phyloP scores from a whole-genome alignment of 1,284 basidiomycete genomes.

The Malassezia sp. region DNA sequence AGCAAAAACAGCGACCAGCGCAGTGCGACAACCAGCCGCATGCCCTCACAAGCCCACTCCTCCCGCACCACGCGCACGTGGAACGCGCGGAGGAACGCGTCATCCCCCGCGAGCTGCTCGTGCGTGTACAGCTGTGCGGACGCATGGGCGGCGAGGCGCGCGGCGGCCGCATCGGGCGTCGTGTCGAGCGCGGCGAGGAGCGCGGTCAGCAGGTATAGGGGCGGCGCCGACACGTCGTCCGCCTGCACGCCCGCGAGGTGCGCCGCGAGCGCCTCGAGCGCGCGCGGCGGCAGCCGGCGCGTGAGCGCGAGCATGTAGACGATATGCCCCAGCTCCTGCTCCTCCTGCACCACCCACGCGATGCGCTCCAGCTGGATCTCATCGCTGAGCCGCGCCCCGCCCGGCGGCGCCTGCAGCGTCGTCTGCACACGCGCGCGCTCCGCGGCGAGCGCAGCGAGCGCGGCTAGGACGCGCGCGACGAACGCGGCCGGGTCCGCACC shows the following conservation, averaged over 20 bases:
- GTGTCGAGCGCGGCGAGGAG: constrained; percentile 61
- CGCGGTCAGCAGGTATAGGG: constrained; percentile 60
- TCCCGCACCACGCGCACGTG: neutral
- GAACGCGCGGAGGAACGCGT: constrained; percentile 32
- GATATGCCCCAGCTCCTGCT: constrained; percentile 34
- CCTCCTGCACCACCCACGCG: constrained; percentile 30
- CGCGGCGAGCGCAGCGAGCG: constrained; percentile 24
- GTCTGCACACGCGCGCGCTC: constrained; percentile 19
- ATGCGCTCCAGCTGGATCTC: constrained; percentile 40
- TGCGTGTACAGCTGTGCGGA: constrained; percentile 1
- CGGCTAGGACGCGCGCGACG: constrained; percentile 22
- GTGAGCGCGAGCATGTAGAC: constrained; percentile 39
- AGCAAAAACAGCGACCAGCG: constrained; percentile 65
- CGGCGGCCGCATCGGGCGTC: constrained; percentile 48
- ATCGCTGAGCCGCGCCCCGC: constrained; percentile 23
- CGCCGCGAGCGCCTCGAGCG: constrained; percentile 20
- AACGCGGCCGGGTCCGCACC: constrained; percentile 2
- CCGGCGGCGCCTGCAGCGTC: constrained; percentile 18
- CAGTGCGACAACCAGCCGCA: constrained; percentile 65
- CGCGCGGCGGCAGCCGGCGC: constrained; percentile 25
- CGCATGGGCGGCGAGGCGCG: constrained; percentile 9
- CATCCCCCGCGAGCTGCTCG: constrained; percentile 17
- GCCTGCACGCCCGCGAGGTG: constrained; percentile 27
- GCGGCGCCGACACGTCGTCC: constrained; percentile 7
- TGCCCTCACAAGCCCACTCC: constrained; percentile 60